Percentiles rank a stretch among this genome's conserved stretches.
phyloP scores from a whole-genome alignment of 208 protist genomes.

The Phytomonas sp. region DNA sequence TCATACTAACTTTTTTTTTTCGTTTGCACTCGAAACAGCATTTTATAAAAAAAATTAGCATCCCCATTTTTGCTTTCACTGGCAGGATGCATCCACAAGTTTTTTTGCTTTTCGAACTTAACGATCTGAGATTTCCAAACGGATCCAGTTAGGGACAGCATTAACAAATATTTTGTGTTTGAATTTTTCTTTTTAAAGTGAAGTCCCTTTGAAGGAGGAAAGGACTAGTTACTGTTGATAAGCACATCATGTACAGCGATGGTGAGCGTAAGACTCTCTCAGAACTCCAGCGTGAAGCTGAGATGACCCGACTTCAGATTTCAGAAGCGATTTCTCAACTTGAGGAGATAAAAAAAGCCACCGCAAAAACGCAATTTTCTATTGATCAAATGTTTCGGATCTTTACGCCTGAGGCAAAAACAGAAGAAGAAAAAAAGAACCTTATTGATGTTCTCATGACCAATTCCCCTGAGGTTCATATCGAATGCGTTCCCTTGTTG shows the following conservation, averaged over 20 bases:
- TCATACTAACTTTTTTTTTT: not conserved
- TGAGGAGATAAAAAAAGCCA: constrained; percentile 51
- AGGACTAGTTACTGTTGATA: not conserved
- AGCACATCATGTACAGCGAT: constrained; percentile 70
- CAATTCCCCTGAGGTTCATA: constrained; percentile 50
- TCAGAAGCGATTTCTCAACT: constrained; percentile 58
- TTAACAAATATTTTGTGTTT: not conserved
- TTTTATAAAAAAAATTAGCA: not conserved
- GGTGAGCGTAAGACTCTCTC: constrained; percentile 78
- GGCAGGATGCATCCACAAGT: not conserved
- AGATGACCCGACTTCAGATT: constrained; percentile 48
- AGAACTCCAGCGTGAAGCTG: constrained; percentile 68
- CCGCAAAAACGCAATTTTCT: constrained; percentile 53
- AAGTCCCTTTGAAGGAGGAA: not conserved
- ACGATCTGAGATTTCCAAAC: not conserved
- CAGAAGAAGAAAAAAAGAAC: constrained; percentile 49
- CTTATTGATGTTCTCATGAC: constrained; percentile 59
- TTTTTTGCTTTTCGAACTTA: constrained; percentile 2
- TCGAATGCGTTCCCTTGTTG: constrained; percentile 59
- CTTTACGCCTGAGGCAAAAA: constrained; percentile 60
- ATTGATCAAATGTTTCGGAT: constrained; percentile 75
- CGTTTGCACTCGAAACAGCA: not conserved
- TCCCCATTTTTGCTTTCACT: not conserved
- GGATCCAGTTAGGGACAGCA: not conserved
- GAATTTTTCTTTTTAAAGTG: not conserved